Percentiles rank a stretch among this genome's conserved stretches.
Evolutionary conservation across 345 rosid genomes (phyloP).

Genomic region (Syzygium aqueum): DNA sequence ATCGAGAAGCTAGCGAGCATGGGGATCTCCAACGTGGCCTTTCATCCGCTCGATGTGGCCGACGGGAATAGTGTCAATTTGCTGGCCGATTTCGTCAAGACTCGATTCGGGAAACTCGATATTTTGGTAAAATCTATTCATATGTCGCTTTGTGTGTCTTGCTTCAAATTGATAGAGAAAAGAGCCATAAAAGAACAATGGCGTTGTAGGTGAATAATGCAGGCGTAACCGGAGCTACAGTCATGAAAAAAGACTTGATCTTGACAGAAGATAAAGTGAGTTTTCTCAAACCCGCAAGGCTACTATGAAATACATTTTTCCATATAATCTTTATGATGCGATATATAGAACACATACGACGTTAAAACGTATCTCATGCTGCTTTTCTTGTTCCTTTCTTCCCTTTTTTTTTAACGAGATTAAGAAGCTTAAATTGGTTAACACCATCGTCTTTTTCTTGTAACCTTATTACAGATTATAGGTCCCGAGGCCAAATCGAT

Average conservation of each 20-base stretch:
- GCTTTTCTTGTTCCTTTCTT: not conserved
- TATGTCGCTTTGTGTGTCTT: too few species aligned
- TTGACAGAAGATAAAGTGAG: not conserved
- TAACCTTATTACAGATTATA: not conserved
- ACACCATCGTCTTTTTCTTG: not conserved
- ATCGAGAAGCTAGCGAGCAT: too few species aligned
- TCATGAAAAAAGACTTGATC: not conserved
- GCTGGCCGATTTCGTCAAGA: too few species aligned
- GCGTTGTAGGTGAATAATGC: slow-evolving; percentile 3
- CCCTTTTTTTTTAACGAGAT: not conserved
- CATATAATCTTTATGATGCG: not conserved
- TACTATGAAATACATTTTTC: not conserved
- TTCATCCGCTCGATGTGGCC: too few species aligned
- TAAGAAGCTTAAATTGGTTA: not conserved
- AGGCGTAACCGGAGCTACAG: not conserved
- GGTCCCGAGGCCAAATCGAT: slow-evolving; percentile 1
- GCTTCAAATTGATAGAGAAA: too few species aligned
- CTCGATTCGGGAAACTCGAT: too few species aligned
- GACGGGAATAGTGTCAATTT: too few species aligned
- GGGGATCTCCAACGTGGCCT: too few species aligned
- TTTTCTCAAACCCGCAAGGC: not conserved
- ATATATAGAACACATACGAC: not conserved
- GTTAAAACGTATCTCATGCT: not conserved
- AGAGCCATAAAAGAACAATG: too few species aligned
- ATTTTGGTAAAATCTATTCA: too few species aligned